These are phyloP conservation scores for Aspergillus sclerotioniger DNA, from an alignment of 495 filamentous ascomycete genomes.

Conservation along the genomic window DNA sequence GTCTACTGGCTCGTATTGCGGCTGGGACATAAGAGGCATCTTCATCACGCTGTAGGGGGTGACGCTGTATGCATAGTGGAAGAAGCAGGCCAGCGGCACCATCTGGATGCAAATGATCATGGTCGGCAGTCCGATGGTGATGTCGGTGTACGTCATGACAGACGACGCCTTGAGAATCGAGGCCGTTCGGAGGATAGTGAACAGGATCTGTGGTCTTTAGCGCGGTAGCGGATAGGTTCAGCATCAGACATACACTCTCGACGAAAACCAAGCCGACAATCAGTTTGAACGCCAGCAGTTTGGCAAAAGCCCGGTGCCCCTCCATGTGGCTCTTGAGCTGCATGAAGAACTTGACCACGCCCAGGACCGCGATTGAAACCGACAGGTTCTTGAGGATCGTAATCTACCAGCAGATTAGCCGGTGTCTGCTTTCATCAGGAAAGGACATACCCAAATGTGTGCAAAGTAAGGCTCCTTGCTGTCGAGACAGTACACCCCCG, in stretches of 20 bases:
- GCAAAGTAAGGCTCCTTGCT: conserved; percentile 28
- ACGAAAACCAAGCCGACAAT: conserved; percentile 32
- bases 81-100: conserved; percentile 33
- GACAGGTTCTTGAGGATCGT: conserved; percentile 26
- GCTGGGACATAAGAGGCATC: not conserved
- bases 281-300: conserved; percentile 33
- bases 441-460: conserved; percentile 33
- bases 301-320: conserved; percentile 24
- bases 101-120: conserved; percentile 37
- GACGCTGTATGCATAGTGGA: conserved; percentile 31
- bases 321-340: conserved; percentile 21
- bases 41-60: conserved; percentile 17
- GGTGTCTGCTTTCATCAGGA: not conserved
- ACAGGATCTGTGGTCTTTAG: conserved; percentile 21
- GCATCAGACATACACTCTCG: conserved; percentile 20
- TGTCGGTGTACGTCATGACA: conserved; percentile 31
- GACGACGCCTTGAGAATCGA: conserved; percentile 20
- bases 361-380: conserved; percentile 21
- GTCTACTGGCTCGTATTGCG: not conserved
- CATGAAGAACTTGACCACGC: conserved; percentile 27
- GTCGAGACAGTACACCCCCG: conserved; percentile 29
- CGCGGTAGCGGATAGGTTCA: not conserved
- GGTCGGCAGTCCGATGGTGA: conserved; percentile 31
- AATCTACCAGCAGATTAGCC: conserved; percentile 13
- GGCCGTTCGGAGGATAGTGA: conserved; percentile 29